Conservation (phyloP, 805 yeast genomes). For the Teunomyces barrocoloradensis region DNA sequence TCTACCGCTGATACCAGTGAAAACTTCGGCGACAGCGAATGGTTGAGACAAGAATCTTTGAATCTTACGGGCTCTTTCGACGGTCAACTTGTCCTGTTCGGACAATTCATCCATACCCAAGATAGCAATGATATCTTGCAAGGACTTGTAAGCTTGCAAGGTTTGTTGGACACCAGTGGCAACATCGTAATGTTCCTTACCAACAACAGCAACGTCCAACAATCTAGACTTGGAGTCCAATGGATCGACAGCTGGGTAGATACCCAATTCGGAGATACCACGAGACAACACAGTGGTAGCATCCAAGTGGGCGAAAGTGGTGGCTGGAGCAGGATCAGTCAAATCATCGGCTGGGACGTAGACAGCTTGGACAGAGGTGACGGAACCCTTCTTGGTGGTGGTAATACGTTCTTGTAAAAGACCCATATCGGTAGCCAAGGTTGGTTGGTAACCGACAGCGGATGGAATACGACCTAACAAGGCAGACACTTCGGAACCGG, state of each 20-base stretch:
- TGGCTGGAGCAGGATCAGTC: conserved; percentile 99
- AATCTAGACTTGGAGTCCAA: conserved; percentile 99
- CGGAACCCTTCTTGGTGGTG: conserved; percentile 99
- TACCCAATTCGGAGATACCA: conserved; percentile 99
- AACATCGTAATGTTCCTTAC: conserved; percentile 97
- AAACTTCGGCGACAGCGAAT: conserved; percentile 98
- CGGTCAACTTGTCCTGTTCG: conserved; percentile 97
- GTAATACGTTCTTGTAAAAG: conserved; percentile 99
- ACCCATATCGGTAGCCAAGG: conserved; percentile 99
- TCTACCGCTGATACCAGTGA: conserved; percentile 99
- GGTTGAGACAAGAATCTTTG: conserved; percentile 99
- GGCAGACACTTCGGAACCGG: conserved; percentile 99
- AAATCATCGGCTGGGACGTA: conserved; percentile 99
- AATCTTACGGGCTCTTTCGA: conserved; percentile 99
- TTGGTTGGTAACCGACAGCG: conserved; percentile 99
- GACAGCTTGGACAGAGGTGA: conserved; percentile 99
- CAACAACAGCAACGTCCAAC: conserved; percentile 94
- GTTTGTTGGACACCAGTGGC: conserved; percentile 97
- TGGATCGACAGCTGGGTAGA: conserved; percentile 99
- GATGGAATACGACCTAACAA: conserved; percentile 99
- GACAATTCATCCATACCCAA: conserved; percentile 99
- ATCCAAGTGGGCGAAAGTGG: conserved; percentile 99
- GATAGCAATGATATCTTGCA: conserved; percentile 99
- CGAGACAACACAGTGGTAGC: conserved; percentile 99
- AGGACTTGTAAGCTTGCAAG: conserved; percentile 98